Conservation (phyloP, 306 rosid genomes). For the Acacia acuminata region DNA sequence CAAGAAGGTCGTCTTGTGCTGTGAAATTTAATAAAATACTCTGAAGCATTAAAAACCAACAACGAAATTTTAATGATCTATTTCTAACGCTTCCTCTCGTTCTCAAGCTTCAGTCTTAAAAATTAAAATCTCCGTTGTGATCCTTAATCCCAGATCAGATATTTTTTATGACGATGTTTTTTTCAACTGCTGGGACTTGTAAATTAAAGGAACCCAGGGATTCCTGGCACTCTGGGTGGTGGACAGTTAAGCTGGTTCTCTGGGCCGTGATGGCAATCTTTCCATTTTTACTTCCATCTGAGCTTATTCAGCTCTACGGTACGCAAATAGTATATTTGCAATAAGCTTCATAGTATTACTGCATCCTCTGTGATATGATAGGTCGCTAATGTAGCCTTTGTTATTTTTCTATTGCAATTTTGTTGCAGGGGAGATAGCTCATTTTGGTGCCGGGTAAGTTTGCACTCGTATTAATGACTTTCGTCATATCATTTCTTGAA, state of each 20-base stretch:
- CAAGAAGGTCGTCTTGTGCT: too few relatives aligned
- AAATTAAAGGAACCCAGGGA: conserved; percentile 62
- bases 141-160: conserved; percentile 72
- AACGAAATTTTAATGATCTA: too few relatives aligned
- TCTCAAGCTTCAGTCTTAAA: neutral
- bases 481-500: conserved; percentile 17
- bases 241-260: conserved; percentile 81
- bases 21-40: too few relatives aligned
- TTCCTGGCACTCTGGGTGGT: conserved; percentile 99
- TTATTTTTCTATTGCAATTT: conserved; percentile 32
- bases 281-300: conserved; percentile 86
- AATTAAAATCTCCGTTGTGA: conserved; percentile 13
- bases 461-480: conserved; percentile 19
- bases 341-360: conserved; percentile 20
- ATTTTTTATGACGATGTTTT: conserved; percentile 77
- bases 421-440: conserved; percentile 81
- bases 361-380: conserved; percentile 20
- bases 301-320: conserved; percentile 82
- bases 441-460: conserved; percentile 97
- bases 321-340: conserved; percentile 38
- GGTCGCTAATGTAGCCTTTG: conserved; percentile 7
- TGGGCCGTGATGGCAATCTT: conserved; percentile 62
- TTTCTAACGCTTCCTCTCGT: too few relatives aligned
- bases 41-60: too few relatives aligned
- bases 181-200: conserved; percentile 79